Conservation (phyloP, 345 rosid species). For the Syzygium aromaticum region DNA sequence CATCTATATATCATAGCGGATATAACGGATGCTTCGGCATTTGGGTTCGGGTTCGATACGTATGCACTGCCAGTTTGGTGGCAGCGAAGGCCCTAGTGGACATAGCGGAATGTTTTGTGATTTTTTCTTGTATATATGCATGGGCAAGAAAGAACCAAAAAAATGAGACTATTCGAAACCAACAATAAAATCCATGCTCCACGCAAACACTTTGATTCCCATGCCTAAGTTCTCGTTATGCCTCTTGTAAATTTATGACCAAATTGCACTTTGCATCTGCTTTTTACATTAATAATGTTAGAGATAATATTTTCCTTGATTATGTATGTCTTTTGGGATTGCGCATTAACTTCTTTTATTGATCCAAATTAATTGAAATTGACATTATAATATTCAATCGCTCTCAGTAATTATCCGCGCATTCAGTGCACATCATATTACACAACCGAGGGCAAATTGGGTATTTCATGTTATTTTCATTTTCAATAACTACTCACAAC, state of each 20-base stretch:
- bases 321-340: neutral
- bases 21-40: neutral
- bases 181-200: neutral
- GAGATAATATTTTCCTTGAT: neutral
- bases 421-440: too few relatives aligned
- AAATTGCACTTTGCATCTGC: neutral
- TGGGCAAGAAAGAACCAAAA: neutral
- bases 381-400: neutral
- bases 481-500: too few relatives aligned
- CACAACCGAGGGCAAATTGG: too few relatives aligned
- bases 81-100: neutral
- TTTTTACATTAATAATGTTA: neutral
- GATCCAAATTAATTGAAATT: neutral
- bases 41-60: neutral
- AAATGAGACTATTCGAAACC: neutral
- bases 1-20: neutral
- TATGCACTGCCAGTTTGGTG: neutral
- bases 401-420: neutral
- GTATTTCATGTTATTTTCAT: too few relatives aligned
- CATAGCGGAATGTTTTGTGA: too few relatives aligned
- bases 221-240: neutral
- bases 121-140: neutral
- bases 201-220: neutral
- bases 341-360: neutral
- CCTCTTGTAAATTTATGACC: neutral